Evolutionary conservation across 768 basidiomycete species (phyloP).

Genomic region (Asterophora parasitica): DNA sequence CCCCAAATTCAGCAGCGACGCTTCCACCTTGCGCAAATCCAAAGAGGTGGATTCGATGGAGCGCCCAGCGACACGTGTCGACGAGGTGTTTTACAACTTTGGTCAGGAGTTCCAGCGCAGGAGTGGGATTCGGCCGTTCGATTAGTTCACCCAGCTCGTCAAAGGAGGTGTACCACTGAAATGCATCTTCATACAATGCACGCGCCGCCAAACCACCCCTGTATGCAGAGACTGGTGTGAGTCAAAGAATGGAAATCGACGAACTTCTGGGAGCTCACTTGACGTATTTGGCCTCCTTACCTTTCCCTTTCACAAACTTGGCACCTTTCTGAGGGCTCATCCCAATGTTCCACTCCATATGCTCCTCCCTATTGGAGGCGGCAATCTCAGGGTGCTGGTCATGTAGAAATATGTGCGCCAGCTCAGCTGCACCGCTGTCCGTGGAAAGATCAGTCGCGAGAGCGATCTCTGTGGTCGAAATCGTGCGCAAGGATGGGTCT

Average conservation of each 20-base stretch:
- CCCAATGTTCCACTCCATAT: conserved; percentile 44
- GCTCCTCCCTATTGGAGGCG: conserved; percentile 20
- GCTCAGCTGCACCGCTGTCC: conserved; percentile 43
- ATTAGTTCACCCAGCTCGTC: conserved; percentile 73
- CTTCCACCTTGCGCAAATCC: conserved; percentile 88
- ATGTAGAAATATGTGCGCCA: conserved; percentile 49
- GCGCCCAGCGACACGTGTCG: conserved; percentile 59
- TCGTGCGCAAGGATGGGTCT: conserved; percentile 39
- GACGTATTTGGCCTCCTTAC: conserved; percentile 34
- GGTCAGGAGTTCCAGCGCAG: conserved; percentile 53
- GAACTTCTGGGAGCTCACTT: conserved; percentile 33
- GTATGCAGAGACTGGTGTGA: conserved; percentile 1
- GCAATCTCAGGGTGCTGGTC: conserved; percentile 38
- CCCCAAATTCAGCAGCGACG: conserved; percentile 63
- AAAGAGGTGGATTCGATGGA: conserved; percentile 72
- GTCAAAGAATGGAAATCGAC: not conserved
- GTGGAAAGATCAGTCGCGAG: conserved; percentile 48
- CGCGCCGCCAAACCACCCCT: conserved; percentile 58
- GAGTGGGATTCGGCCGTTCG: conserved; percentile 65
- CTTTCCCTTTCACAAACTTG: conserved; percentile 31
- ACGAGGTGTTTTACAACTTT: conserved; percentile 53
- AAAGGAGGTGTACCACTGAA: conserved; percentile 85
- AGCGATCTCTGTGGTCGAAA: conserved; percentile 50
- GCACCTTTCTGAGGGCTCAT: conserved; percentile 52
- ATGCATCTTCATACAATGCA: conserved; percentile 69